Percentiles rank a stretch among this genome's conserved stretches.
Conservation (phyloP, 2,329 filamentous ascomycete species). For the Colletotrichum sp. region DNA sequence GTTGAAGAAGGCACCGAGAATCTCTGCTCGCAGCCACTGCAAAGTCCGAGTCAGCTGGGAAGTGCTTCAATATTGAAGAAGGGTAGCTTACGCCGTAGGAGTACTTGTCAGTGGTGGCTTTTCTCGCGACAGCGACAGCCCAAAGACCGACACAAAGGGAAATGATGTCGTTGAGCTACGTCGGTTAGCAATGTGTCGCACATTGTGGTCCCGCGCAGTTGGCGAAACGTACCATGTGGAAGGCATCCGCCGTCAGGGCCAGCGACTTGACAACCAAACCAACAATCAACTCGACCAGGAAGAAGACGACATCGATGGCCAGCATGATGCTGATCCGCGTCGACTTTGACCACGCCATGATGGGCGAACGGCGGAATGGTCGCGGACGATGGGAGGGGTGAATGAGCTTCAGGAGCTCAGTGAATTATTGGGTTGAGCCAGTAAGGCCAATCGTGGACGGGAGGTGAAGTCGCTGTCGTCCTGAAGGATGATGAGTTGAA, state of each 20-base stretch:
- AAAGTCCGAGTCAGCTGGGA: not conserved
- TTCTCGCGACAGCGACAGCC: conserved; percentile 89
- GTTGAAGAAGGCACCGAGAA: conserved; percentile 94
- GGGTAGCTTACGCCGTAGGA: conserved; percentile 81
- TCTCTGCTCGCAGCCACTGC: conserved; percentile 96
- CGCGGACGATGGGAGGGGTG: not conserved
- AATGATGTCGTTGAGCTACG: conserved; percentile 94
- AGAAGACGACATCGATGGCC: conserved; percentile 87
- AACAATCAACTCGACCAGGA: conserved; percentile 84
- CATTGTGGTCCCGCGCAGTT: not conserved
- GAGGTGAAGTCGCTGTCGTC: not conserved
- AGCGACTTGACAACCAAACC: conserved; percentile 90
- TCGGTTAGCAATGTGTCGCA: conserved; percentile 22
- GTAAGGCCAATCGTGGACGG: not conserved
- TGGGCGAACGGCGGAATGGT: not conserved
- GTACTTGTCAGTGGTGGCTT: conserved; percentile 86
- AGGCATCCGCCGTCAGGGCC: conserved; percentile 93
- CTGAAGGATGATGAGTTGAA: not conserved
- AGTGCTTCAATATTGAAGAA: not conserved
- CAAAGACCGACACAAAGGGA: conserved; percentile 91
- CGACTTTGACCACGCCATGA: conserved; percentile 90
- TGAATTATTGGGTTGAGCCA: not conserved
- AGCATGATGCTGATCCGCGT: conserved; percentile 93
- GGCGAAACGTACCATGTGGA: conserved; percentile 82
- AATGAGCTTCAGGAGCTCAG: conserved; percentile 6